Percentiles rank a stretch among this genome's conserved stretches.
Conservation (phyloP, 1,284 basidiomycete species). For the Trichosporon sp. region DNA sequence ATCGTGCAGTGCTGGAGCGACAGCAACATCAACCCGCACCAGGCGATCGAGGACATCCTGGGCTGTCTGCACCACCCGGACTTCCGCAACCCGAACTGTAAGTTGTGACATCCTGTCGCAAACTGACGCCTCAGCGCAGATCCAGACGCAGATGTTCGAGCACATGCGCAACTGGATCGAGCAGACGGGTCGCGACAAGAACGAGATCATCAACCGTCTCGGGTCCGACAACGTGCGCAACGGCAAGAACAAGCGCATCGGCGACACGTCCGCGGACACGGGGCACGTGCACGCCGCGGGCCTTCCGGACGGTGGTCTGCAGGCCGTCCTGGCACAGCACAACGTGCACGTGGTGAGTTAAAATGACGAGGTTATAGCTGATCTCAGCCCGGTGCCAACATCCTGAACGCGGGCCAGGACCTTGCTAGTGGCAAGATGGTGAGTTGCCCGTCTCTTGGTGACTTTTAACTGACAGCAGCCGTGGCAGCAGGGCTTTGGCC, state of each 20-base stretch:
- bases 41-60: slow-evolving; percentile 64
- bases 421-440: slow-evolving; percentile 46
- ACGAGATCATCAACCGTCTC: slow-evolving; percentile 60
- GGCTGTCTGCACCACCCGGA: slow-evolving; percentile 79
- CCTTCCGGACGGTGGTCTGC: slow-evolving; percentile 45
- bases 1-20: slow-evolving; percentile 84
- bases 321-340: slow-evolving; percentile 45
- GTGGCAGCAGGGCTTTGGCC: slow-evolving; percentile 47
- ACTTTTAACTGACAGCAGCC: slow-evolving; percentile 28
- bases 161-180: slow-evolving; percentile 56
- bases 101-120: slow-evolving; percentile 53
- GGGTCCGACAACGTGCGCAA: slow-evolving; percentile 63
- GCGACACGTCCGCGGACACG: slow-evolving; percentile 34
- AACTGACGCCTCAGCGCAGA: slow-evolving; percentile 70
- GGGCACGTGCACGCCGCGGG: slow-evolving; percentile 46
- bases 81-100: slow-evolving; percentile 60
- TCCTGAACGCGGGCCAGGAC: slow-evolving; percentile 48
- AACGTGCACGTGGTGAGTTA: slow-evolving; percentile 47
- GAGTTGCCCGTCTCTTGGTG: slow-evolving; percentile 7
- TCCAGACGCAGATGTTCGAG: slow-evolving; percentile 71
- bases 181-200: slow-evolving; percentile 56
- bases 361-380: neutral
- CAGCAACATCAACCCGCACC: slow-evolving; percentile 57
- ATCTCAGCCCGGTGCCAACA: slow-evolving; percentile 24
- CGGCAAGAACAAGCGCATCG: slow-evolving; percentile 65